Evolutionary conservation across 257 asterid species (phyloP).

Genomic region (Nicotiana sylvestris): DNA sequence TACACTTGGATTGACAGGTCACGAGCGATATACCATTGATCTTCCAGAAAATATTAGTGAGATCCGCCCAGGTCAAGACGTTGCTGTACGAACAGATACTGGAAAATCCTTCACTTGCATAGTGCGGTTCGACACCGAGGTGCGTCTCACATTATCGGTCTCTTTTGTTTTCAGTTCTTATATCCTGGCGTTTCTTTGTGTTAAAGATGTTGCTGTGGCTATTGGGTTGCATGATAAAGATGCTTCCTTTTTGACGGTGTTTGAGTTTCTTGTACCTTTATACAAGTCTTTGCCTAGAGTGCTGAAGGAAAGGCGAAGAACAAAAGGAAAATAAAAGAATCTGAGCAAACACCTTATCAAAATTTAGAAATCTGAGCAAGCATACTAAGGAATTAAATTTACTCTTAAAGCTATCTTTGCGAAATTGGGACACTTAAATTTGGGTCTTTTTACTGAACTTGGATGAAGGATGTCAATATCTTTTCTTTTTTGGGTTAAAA

Average conservation of each 20-base stretch:
- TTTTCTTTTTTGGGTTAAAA: not conserved
- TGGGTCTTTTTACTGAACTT: not conserved
- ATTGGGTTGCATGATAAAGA: not conserved
- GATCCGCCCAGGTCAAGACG: slow-evolving; percentile 90
- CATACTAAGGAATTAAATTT: not conserved
- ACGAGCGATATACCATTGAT: slow-evolving; percentile 79
- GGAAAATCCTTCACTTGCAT: slow-evolving; percentile 88
- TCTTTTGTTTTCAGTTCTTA: not conserved
- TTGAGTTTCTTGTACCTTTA: not conserved
- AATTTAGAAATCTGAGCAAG: not conserved
- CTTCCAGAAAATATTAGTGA: slow-evolving; percentile 74
- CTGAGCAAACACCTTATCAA: too few species aligned
- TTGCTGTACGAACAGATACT: slow-evolving; percentile 55
- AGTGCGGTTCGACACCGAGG: slow-evolving; percentile 92
- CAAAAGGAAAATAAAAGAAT: not conserved
- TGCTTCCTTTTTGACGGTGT: not conserved
- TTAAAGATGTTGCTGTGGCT: not conserved
- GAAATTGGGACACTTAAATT: not conserved
- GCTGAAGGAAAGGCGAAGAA: not conserved
- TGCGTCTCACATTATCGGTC: slow-evolving; percentile 17
- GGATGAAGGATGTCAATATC: not conserved
- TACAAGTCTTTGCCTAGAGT: not conserved
- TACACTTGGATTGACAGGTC: slow-evolving; percentile 82
- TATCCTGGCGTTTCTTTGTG: not conserved
- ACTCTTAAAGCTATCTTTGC: not conserved